Base-by-base conservation (phyloP, 2,329 filamentous ascomycete species). In the Xylariaceae sp. region DNA sequence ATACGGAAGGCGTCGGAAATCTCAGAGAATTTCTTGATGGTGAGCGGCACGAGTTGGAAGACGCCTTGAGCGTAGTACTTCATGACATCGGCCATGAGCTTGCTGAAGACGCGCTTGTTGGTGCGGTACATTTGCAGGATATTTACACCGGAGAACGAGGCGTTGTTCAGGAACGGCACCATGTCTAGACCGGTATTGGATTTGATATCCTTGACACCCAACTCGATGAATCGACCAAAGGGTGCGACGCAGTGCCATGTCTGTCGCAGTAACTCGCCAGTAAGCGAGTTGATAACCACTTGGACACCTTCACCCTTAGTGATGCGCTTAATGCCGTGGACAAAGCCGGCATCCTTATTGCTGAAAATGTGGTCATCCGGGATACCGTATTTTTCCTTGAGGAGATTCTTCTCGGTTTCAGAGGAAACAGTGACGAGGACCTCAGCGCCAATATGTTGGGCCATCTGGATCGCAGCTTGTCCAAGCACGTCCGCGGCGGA, bases 181-280 rank as follows among this genome's bases (percentile, higher is more conserved):
- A 66, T 66, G 54, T 66, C 63, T 35, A 66, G 51, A 41, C 63
- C 64, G 6, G 63, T 66, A 53, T 66, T 66, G 37, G 62, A 65
- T 52, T 64, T 64, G 53, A 65, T 65, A 27, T 66, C 61, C 55
- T 65, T 65, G 42, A 65, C 62, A 32, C 63, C 62, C 2, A 65
- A 56, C 53, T 66, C 64, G 50, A 66, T 58, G 56, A 65, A 65
- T 26, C 63, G 62, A 32, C 64, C 63, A 46, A 66, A 65, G 39
- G 62, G 62, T 34, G 64, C 64, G 46, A 65, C 64, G 51, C 62
- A 65, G 52, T 66, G 63, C 64, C 63, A 65, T n/a, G 64, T 65
- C 54, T 64, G 61, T 45, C 62, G 60, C 34, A 65, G 52, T 49
- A 65, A 46, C 50, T 65, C 64, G 9, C 64, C 64, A 0, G 62